Evolutionary conservation across 768 basidiomycete genomes (phyloP), one percentile per base, ranked within the genome.

Genomic region (Tricholoma matsutake): DNA sequence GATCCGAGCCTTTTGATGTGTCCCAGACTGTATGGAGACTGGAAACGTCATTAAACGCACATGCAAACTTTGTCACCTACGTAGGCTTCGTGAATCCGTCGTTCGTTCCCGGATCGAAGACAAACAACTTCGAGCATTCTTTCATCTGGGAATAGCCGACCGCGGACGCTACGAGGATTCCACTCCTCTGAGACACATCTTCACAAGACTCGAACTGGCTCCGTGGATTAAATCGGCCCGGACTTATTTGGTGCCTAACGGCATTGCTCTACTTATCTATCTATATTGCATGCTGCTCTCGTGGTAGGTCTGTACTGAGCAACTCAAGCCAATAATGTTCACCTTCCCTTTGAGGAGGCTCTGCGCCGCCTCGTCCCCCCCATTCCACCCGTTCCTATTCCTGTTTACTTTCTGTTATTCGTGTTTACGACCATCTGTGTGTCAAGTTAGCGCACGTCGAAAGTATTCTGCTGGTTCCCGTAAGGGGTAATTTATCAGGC

Each of bases 1-100:
- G 67, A 65, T 67, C 67, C 67, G 67, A 56, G 18, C 57, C 62
- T 61, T 55, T 58, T 55, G 39, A 37, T 34, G 37, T 49, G 52
- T 58, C 35, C 51, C 63, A 58, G 53, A 58, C 63, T 64, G 61
- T 56, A 64, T 64, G 55, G 59, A 61, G 60, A 53, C 51, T 53
- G 16, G 51, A 53, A 53, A 53, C 51, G 51, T 53, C 51, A 53
- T 53, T 53, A 53, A 53, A 53, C 29, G 51, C 51, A 53, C 51
- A 53, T 53, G 51, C 32, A 53, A 53, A 53, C 51, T 32, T 53
- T 20, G 29, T 53, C 51, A 18, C 51, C 51, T 32, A 32, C 51
- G 51, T 32, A 53, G 51, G 51, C 51, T 53, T 53, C 51, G 51
- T 53, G 29, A 53, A 53, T 32, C 51, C 51, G 31, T n/a, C n/a